Base-by-base conservation (phyloP, 257 asterid genomes). In the Craterostigma plantagineum region DNA sequence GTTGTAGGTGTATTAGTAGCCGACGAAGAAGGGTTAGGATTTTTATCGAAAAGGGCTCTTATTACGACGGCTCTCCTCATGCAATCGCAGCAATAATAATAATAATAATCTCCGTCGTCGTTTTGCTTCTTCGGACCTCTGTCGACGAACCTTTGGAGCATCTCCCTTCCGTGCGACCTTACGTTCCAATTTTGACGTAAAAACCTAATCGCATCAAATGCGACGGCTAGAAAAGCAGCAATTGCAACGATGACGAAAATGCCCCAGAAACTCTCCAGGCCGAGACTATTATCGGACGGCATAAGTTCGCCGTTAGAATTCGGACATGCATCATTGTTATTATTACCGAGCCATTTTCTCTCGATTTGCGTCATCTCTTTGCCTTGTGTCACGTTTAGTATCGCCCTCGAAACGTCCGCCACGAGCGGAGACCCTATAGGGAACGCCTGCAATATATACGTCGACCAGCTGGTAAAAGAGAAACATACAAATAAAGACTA, bases 361-460 rank as follows among this genome's bases (percentile, higher is more conserved):
- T 67, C 63, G n/a, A 59, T 57, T 6, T 11, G 48, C 18, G 36
- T 33, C 70, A 70, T 53, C 40, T 52, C 48, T 34, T 34, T 16
- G 16, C 57, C 43, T 48, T 64, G 67, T 4, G 68, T 69, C 7
- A 70, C 66, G 0, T 38, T 50, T 17, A 74, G 44, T 33, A 70
- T 67, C 43, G 76, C 75, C 60, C 58, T 70, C 10, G 83, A 74
- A 36, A 70, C 66, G 49, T 48, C 50, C 7, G 50, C 16, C 8
- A 57, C 72, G 23, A 73, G 62, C 11, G 63, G 66, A 50, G 83
- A 73, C n/a, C 56, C 75, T 18, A 48, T 10, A 0, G 75, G 71
- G 34, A 66, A 63, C 10, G 64, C 82, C 77, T 73, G 60, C 10
- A 52, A 23, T 23, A 6, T 6, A 23, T 23, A n/a, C n/a, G n/a